Evolutionary conservation across 2,329 filamentous ascomycete genomes (phyloP), one percentile per base, ranked within the genome.

Genomic region (Trichophaea hybrida): DNA sequence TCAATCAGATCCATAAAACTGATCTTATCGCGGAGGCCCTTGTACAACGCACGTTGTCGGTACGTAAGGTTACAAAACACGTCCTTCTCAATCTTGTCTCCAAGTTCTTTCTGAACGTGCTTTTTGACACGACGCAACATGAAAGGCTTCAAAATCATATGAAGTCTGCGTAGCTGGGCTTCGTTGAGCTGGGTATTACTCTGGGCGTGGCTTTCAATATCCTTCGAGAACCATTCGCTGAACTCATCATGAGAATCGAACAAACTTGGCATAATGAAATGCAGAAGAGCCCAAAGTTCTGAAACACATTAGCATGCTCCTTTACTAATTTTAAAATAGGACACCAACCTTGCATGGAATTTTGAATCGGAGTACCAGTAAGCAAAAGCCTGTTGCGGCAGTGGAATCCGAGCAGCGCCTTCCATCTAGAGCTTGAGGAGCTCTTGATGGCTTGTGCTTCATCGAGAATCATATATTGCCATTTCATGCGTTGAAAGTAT

Each of bases 101-200:
- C 93, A 53, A 98, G 82, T 72, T 98, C 93, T 73, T 97, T 96
- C 72, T 98, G 93, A 54, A 98, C 93, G 72, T 98, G 91, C 76
- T 97, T 97, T 82, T 98, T 98, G 74, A 98, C 88, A 81, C 93
- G 91, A 68, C 93, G 88, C 72, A 98, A 81, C 93, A 98, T 98
- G 77, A 98, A 98, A 0, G 93, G 93, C 75, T 98, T 97, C 66
- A 98, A 75, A 68, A 98, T 98, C 90, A 97, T 95, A 73, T 98
- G 93, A 68, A 98, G 76, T 74, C 93, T 88, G 74, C 89, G 89
- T 56, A 98, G 82, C 74, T 98, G 93, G 70, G 96, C 91, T 72
- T 98, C 93, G 69, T 98, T 98, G 61, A 98, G 84, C 72, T 97
- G 97, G n/a, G 91, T 97, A 71, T 98, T 97, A 72, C 89, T 96